phyloP scores from a whole-genome alignment of 345 rosid species.

The Moringa oleifera region DNA sequence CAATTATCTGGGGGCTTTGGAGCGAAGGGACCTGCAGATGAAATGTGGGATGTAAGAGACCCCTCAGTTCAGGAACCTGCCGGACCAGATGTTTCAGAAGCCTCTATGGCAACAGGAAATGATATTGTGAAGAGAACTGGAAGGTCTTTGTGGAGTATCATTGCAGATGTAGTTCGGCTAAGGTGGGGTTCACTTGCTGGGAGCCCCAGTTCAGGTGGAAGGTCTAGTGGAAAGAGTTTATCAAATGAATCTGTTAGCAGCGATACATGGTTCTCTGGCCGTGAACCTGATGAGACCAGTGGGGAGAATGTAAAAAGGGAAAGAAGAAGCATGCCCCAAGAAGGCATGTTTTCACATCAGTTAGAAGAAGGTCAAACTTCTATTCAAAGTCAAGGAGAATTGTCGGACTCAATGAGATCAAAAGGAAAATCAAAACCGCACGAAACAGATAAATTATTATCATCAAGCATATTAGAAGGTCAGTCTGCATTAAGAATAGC shows the following conservation, averaged over 20 bases:
- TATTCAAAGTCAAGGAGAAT: slow-evolving; percentile 32
- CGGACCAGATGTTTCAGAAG: slow-evolving; percentile 37
- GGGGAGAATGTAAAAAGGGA: slow-evolving; percentile 45
- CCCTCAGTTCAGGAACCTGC: slow-evolving; percentile 45
- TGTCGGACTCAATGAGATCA: slow-evolving; percentile 19
- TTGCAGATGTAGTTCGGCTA: slow-evolving; percentile 57
- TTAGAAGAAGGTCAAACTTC: slow-evolving; percentile 29
- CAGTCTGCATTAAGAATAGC: slow-evolving; percentile 28
- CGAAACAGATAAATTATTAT: slow-evolving; percentile 28
- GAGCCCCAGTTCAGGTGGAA: slow-evolving; percentile 43
- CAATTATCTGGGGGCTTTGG: slow-evolving; percentile 45
- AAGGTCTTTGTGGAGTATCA: slow-evolving; percentile 70
- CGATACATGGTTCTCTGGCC: slow-evolving; percentile 86
- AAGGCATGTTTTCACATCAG: slow-evolving; percentile 31
- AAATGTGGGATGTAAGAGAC: slow-evolving; percentile 72
- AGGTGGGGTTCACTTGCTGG: slow-evolving; percentile 68
- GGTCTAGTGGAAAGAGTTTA: slow-evolving; percentile 49
- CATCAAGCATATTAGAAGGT: slow-evolving; percentile 34
- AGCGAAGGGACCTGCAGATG: slow-evolving; percentile 77
- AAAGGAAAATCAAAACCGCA: slow-evolving; percentile 27
- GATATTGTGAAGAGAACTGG: slow-evolving; percentile 52
- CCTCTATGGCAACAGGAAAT: slow-evolving; percentile 28
- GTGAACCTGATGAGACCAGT: slow-evolving; percentile 56
- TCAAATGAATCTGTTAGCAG: slow-evolving; percentile 58
- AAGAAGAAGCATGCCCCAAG: slow-evolving; percentile 29